Base-by-base conservation (phyloP, 306 rosid genomes). In the Dalbergia oliveri region DNA sequence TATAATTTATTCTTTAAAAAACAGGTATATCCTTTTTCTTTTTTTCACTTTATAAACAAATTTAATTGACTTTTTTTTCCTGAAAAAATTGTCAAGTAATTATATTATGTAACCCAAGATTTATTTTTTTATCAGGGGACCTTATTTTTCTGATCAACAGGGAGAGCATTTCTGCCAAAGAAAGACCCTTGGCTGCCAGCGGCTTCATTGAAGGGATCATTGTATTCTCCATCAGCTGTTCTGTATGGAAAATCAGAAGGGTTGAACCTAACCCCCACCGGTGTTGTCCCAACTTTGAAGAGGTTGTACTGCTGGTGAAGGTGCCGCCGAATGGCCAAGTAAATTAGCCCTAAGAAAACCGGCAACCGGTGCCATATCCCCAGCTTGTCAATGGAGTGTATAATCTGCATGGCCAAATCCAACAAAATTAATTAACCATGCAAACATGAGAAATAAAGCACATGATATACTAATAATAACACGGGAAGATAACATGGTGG, bases 281-380 rank as follows among this genome's bases (percentile, higher is more conserved):
- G 87, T 2, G 90, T 84, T 65, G 14, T 49, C 5, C 94, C 94
- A 6, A 90, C 91, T 47, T 90, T 90, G 81, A 84, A 6, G 60
- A 90, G 86, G 53, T 90, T 90, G 79, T 90, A 90, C 14, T 84
- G 69, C 14, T 88, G 81, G 13, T 90, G 91, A 72, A 90, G 88
- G 44, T 51, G 91, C 0, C 91, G 73, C 0, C 94, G 64, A 4
- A 82, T 62, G 0, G 34, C 89, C 26, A 90, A 58, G 23, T 90
- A 88, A 0, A 81, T 0, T 5, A 90, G 74, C 0, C 94, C 94
- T 5, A 88, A 16, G 47, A 90, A 54, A 0, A 90, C 94, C 0
- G 94, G 94, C 5, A 88, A 31, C 0, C 86, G 80, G 44, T 69
- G 94, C 94, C 94, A 90, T 78, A 90, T 57, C 10, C 90, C 90